Evolutionary conservation across 1,139 yeast genomes (phyloP), one percentile per base, ranked within the genome.

Genomic region (Starmera stellimalicola): DNA sequence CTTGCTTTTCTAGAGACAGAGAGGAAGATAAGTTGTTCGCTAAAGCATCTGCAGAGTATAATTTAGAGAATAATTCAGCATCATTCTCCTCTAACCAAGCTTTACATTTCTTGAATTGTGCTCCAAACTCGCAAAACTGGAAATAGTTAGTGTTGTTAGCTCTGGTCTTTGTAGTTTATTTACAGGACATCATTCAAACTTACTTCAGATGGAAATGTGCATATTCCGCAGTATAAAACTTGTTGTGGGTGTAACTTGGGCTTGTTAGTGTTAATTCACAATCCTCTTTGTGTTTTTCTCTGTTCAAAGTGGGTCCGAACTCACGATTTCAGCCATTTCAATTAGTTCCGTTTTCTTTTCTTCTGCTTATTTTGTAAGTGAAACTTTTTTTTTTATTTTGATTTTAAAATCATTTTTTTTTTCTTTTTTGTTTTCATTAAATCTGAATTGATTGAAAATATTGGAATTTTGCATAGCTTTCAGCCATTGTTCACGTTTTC

Each of bases 71-170:
- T 30, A 80, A 53, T 11, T 70, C 80, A 3, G 65, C 57, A 45
- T 85, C 68, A 34, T 66, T 64, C 29, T 69, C 73, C 39, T 70
- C 63, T 29, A 88, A 68, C 95, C 96, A 87, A 26, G 71, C 77
- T 49, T 80, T 83, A 62, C 98, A 88, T 53, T 85, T 74, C 52
- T 78, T 79, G 57, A 81, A 68, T 27, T 78, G 68, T 32, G 83
- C 82, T 11, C 95, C 94, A 54, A 87, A 88, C 55, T 88, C 97
- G 62, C 98, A 88, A 60, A 78, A 88, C 58, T 56, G 20, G 9
- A 3, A 11, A 9, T 11, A 11, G 40, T 39, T 35, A 37, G 37
- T 38, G 22, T 11, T 10, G 11, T 14, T 2, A 12, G 5, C 4
- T 16, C 18, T 7, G 29, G 7, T 19, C n/a, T 20, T 9, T 7